phyloP scores from a whole-genome alignment of 495 filamentous ascomycete genomes.

The Hypoxylon cercidicola region DNA sequence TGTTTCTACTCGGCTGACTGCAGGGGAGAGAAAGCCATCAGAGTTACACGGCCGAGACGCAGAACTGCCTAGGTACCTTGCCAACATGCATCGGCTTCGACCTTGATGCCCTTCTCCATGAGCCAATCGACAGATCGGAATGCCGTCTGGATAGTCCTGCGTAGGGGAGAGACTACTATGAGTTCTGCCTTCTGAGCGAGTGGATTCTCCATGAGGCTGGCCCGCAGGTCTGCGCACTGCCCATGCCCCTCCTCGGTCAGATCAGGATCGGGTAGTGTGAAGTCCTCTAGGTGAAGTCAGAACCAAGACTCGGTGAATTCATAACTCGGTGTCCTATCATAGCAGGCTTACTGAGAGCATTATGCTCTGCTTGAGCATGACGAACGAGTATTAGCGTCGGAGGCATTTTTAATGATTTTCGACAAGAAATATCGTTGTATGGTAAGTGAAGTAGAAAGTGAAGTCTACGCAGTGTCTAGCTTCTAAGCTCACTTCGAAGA shows the following conservation, averaged over 20 bases:
- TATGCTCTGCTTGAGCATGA: conserved; percentile 68
- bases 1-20: neutral
- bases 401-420: conserved; percentile 53
- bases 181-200: conserved; percentile 63
- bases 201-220: conserved; percentile 55
- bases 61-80: conserved; percentile 52
- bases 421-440: neutral
- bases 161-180: conserved; percentile 68
- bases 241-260: conserved; percentile 63
- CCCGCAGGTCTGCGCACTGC: conserved; percentile 62
- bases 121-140: conserved; percentile 61
- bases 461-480: too few relatives aligned
- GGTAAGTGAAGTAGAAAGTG: neutral
- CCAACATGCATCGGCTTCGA: conserved; percentile 64
- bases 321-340: conserved; percentile 14
- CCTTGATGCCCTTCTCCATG: conserved; percentile 60
- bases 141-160: conserved; percentile 67
- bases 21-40: neutral
- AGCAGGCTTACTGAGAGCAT: conserved; percentile 53
- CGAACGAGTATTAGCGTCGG: conserved; percentile 69
- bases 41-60: neutral
- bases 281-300: conserved; percentile 58
- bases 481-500: too few relatives aligned
- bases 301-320: neutral
- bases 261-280: conserved; percentile 62